Evolutionary conservation across 208 protist species (phyloP).

Genomic region (Sergeia podlipaevii): DNA sequence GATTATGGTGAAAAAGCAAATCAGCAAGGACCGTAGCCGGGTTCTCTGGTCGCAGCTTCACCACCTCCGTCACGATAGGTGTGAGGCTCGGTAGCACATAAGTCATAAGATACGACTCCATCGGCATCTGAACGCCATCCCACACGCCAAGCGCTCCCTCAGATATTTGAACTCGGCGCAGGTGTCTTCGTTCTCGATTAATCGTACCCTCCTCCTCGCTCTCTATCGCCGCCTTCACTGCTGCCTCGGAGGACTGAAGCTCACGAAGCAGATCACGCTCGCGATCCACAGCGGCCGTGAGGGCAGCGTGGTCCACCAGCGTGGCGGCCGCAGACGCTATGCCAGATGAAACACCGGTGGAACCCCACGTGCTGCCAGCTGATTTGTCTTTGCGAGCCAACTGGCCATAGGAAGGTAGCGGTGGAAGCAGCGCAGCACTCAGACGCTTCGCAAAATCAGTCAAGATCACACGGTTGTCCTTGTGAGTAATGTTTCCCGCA

Average conservation of each 20-base stretch:
- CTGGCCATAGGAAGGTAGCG: too few relatives aligned
- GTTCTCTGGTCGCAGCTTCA: conserved; percentile 86
- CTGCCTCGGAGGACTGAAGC: conserved; percentile 19
- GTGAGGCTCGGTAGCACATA: conserved; percentile 93
- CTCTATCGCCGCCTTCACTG: conserved; percentile 27
- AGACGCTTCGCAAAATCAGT: too few relatives aligned
- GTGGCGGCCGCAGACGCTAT: too few relatives aligned
- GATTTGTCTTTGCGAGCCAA: too few relatives aligned
- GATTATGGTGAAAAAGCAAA: conserved; percentile 80
- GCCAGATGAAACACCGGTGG: too few relatives aligned
- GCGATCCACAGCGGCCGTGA: too few relatives aligned
- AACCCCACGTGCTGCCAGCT: too few relatives aligned
- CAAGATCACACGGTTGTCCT: too few relatives aligned
- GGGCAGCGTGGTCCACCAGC: too few relatives aligned
- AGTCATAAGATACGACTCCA: conserved; percentile 89
- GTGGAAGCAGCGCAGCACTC: too few relatives aligned
- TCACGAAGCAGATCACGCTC: conserved; percentile 12
- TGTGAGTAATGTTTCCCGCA: too few relatives aligned
- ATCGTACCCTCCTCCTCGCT: conserved; percentile 24
- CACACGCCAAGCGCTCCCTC: conserved; percentile 30
- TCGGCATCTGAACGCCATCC: conserved; percentile 39
- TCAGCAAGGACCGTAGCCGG: conserved; percentile 91
- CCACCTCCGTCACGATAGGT: conserved; percentile 83
- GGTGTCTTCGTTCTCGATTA: conserved; percentile 30
- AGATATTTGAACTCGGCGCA: conserved; percentile 57